Conservation (phyloP, 148 eudicot species). For the Euryodendron excelsum region DNA sequence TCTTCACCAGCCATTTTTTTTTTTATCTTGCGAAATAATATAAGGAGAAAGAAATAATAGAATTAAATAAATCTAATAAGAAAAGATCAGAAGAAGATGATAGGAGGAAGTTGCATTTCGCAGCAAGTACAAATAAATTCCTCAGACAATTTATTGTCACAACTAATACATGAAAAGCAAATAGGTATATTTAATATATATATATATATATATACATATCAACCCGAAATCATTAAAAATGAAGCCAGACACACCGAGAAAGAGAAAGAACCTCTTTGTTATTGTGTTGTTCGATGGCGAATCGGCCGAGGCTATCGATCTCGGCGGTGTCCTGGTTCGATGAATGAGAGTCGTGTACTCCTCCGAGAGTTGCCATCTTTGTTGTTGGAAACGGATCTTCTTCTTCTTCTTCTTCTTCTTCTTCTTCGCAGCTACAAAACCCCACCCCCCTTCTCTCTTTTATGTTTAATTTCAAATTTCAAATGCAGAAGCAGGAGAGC, state of each 20-base stretch:
- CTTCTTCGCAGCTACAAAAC: not conserved
- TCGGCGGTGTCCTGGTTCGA: conserved; percentile 7
- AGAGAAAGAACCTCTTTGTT: conserved; percentile 15
- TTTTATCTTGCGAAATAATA: too few relatives aligned
- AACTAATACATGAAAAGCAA: too few relatives aligned
- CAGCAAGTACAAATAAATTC: too few relatives aligned
- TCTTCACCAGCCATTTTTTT: too few relatives aligned
- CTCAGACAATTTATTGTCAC: too few relatives aligned
- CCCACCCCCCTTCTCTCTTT: not conserved
- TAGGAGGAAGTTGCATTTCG: too few relatives aligned
- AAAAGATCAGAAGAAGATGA: too few relatives aligned
- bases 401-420: not conserved
- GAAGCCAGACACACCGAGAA: not conserved
- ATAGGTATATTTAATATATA: too few relatives aligned
- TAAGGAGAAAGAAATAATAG: too few relatives aligned
- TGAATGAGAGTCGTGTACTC: conserved; percentile 5
- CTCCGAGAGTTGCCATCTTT: conserved; percentile 16
- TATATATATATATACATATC: too few relatives aligned
- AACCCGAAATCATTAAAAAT: not conserved
- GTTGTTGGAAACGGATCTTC: not conserved
- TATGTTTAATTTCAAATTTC: not conserved
- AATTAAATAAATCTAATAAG: too few relatives aligned
- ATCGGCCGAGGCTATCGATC: conserved; percentile 18
- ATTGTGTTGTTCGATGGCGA: conserved; percentile 23
- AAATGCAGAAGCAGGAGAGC: not conserved